These are phyloP conservation scores for Aschersonia sp. DNA, from an alignment of 2,329 filamentous ascomycete genomes.

Conservation along the genomic window DNA sequence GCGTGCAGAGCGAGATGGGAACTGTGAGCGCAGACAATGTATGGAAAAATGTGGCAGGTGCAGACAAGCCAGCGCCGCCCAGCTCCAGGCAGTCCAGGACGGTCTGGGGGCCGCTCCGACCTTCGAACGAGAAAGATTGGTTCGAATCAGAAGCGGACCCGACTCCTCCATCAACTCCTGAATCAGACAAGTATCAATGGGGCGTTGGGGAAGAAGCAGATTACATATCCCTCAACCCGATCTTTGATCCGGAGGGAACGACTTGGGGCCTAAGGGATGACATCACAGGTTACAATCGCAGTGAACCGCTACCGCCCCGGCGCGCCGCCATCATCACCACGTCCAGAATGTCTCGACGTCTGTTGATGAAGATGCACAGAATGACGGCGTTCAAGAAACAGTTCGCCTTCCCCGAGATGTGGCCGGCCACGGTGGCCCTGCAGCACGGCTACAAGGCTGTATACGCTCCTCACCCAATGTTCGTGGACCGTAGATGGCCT, in stretches of 20 bases:
- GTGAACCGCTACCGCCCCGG: slow-evolving; percentile 47
- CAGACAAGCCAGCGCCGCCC: slow-evolving; percentile 22
- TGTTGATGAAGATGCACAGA: slow-evolving; percentile 77
- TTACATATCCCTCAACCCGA: slow-evolving; percentile 78
- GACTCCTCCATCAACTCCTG: slow-evolving; percentile 51
- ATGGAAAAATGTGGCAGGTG: slow-evolving; percentile 39
- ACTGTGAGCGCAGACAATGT: slow-evolving; percentile 50
- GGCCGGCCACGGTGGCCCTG: slow-evolving; percentile 73
- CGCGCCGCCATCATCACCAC: slow-evolving; percentile 82
- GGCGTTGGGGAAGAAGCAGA: slow-evolving; percentile 85
- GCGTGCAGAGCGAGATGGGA: slow-evolving; percentile 60
- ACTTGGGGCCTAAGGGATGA: slow-evolving; percentile 72
- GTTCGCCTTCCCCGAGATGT: slow-evolving; percentile 94
- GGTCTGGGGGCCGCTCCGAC: slow-evolving; percentile 75
- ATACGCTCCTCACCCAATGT: slow-evolving; percentile 79
- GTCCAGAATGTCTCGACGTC: slow-evolving; percentile 63
- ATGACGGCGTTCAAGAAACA: slow-evolving; percentile 77
- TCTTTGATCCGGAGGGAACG: slow-evolving; percentile 80
- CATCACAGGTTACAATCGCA: slow-evolving; percentile 66
- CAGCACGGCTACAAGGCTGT: slow-evolving; percentile 91
- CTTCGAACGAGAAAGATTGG: slow-evolving; percentile 51
- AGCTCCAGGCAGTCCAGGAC: slow-evolving; percentile 37
- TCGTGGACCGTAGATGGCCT: slow-evolving; percentile 78
- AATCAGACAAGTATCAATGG: slow-evolving; percentile 73
- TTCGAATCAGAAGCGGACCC: slow-evolving; percentile 62